A percentile compares a stretch with the other conserved stretches of the same genome.
Evolutionary conservation across 2,329 filamentous ascomycete genomes (phyloP).

Genomic region (Exophiala xenobiotica): DNA sequence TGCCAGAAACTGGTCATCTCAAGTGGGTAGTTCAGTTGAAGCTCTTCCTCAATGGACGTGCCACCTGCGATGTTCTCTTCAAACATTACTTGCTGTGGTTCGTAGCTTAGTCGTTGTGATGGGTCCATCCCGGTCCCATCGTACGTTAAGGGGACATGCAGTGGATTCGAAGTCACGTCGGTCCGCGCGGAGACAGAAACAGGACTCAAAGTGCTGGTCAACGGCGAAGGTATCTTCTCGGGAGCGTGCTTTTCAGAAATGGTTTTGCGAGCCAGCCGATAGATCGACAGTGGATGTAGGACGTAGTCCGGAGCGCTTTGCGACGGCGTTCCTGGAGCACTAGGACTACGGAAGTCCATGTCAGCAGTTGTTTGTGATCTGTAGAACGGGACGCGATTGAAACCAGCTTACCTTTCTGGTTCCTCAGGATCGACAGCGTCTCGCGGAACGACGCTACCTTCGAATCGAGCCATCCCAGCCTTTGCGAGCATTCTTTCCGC

Average conservation of each 20-base stretch:
- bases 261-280: conserved; percentile 31
- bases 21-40: no score
- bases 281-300: conserved; percentile 33
- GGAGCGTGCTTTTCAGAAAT: conserved; percentile 32
- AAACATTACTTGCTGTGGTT: no score
- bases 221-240: conserved; percentile 10
- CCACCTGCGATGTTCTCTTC: no score
- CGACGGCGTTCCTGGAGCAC: conserved; percentile 17
- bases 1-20: no score
- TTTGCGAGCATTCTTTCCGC: conserved; percentile 6
- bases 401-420: neutral
- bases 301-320: conserved; percentile 32
- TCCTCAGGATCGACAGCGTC: neutral
- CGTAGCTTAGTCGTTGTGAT: no score
- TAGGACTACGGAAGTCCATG: neutral
- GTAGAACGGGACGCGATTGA: neutral
- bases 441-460: no score
- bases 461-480: no score
- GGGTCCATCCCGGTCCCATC: no score
- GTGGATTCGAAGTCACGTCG: no score
- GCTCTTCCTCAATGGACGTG: no score
- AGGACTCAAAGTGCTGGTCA: neutral
- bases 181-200: no score
- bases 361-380: neutral
- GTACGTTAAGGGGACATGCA: no score